Evolutionary conservation across 192 early-diverging fungal species (phyloP).

Genomic region (Gamsiella multidivaricata): DNA sequence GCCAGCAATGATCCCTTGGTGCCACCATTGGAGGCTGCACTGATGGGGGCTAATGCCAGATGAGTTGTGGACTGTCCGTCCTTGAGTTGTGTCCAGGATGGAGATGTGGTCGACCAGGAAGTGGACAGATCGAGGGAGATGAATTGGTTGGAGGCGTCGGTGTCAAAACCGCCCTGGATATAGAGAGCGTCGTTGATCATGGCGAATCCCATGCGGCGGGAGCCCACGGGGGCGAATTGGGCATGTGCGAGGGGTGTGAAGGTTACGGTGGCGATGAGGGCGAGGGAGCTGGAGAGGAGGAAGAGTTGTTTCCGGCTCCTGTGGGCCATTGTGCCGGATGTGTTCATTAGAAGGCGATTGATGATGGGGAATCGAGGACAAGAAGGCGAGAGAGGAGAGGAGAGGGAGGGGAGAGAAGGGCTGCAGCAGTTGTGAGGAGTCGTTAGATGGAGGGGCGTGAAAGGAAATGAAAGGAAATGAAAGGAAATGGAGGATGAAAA

Average conservation of each 20-base stretch:
- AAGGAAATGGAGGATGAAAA: no score
- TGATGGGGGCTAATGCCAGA: constrained; percentile 19
- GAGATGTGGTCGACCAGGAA: constrained; percentile 14
- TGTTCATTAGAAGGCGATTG: background rate
- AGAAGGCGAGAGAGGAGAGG: constrained; percentile 1
- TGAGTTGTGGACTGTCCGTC: constrained; percentile 27
- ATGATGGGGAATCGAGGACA: background rate
- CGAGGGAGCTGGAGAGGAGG: background rate
- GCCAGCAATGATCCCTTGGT: constrained; percentile 17
- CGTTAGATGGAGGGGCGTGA: background rate
- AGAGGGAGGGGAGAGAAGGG: background rate
- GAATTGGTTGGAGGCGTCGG: constrained; percentile 12
- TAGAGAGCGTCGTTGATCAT: constrained; percentile 29
- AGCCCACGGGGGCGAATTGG: constrained; percentile 3
- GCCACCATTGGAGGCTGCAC: constrained; percentile 20
- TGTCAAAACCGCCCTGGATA: constrained; percentile 44
- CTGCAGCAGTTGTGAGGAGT: background rate
- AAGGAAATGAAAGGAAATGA: no score
- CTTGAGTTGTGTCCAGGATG: constrained; percentile 19
- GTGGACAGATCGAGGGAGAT: constrained; percentile 35
- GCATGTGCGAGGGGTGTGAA: background rate
- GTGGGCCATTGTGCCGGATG: background rate
- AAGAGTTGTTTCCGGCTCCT: background rate
- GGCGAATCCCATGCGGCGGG: constrained; percentile 41
- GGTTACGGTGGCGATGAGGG: background rate